A percentile compares a stretch with the other conserved stretches of the same genome.
These are phyloP conservation scores for Fusarium longipes DNA, from an alignment of 2,329 filamentous ascomycete genomes.

Conservation along the genomic window DNA sequence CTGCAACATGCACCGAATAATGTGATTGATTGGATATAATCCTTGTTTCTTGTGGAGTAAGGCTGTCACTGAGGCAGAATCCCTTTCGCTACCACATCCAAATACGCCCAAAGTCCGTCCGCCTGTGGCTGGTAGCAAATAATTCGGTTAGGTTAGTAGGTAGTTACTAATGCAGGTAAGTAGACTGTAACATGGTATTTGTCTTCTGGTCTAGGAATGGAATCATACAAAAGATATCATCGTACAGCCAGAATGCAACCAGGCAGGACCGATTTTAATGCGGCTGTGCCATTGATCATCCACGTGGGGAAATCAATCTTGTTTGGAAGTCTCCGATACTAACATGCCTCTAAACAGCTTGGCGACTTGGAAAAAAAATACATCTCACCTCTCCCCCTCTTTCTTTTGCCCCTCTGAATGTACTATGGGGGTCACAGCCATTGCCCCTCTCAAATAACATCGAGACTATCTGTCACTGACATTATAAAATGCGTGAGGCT, in stretches of 20 bases:
- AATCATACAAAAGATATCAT: neutral
- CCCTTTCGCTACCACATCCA: neutral
- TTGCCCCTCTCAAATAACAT: neutral
- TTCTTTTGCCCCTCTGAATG: neutral
- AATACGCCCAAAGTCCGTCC: conserved; percentile 15
- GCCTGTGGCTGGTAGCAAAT: neutral
- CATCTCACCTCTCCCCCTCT: neutral
- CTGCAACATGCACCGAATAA: neutral
- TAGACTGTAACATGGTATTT: neutral
- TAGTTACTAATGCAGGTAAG: too few relatives aligned
- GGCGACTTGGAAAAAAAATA: neutral
- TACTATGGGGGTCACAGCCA: neutral
- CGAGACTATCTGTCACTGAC: neutral
- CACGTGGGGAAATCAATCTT: conserved; percentile 1
- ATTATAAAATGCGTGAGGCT: neutral
- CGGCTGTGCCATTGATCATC: neutral
- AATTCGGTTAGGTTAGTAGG: too few relatives aligned
- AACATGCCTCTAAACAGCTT: neutral
- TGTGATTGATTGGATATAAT: neutral
- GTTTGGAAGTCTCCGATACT: neutral
- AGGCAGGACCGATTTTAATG: neutral
- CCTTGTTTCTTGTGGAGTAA: conserved; percentile 4
- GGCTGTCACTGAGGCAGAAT: conserved; percentile 35
- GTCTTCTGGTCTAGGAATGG: neutral
- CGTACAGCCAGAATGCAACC: too few relatives aligned